phyloP scores from a whole-genome alignment of 768 basidiomycete genomes.

The Boletus sensibilis region DNA sequence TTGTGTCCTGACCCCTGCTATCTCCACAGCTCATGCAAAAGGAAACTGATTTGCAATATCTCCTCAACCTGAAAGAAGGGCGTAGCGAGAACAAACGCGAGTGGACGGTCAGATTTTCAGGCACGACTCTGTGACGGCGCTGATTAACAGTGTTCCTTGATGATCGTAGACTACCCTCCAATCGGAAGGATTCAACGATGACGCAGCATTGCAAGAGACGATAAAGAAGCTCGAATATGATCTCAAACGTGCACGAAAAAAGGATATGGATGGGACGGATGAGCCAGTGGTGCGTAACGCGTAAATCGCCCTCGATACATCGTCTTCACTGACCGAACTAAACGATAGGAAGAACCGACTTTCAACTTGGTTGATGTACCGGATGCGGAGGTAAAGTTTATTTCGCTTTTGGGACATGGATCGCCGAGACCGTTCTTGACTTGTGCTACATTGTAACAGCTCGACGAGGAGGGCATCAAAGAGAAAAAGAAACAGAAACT shows the following conservation, averaged over 20 bases:
- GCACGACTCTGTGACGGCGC: neutral
- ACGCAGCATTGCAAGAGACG: conserved; percentile 72
- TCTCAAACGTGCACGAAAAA: conserved; percentile 75
- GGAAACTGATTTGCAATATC: conserved; percentile 67
- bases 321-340: neutral
- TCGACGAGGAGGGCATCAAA: conserved; percentile 87
- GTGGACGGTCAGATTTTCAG: conserved; percentile 55
- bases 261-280: conserved; percentile 73
- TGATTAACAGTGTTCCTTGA: neutral
- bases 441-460: conserved; percentile 37
- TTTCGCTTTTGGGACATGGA: neutral
- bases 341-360: conserved; percentile 67
- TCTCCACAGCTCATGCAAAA: conserved; percentile 62
- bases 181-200: conserved; percentile 72
- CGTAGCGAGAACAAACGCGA: conserved; percentile 65
- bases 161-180: conserved; percentile 52
- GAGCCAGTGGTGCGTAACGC: conserved; percentile 46
- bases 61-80: conserved; percentile 62
- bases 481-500: conserved; percentile 94
- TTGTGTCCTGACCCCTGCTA: neutral
- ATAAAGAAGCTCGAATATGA: conserved; percentile 85
- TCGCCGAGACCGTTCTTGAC: neutral
- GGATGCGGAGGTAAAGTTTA: conserved; percentile 68
- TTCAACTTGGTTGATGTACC: conserved; percentile 93
- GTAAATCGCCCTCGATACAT: neutral